Evolutionary conservation across 371 early-diverging fungal genomes (phyloP).

Genomic region (Haplosporangium sp.): DNA sequence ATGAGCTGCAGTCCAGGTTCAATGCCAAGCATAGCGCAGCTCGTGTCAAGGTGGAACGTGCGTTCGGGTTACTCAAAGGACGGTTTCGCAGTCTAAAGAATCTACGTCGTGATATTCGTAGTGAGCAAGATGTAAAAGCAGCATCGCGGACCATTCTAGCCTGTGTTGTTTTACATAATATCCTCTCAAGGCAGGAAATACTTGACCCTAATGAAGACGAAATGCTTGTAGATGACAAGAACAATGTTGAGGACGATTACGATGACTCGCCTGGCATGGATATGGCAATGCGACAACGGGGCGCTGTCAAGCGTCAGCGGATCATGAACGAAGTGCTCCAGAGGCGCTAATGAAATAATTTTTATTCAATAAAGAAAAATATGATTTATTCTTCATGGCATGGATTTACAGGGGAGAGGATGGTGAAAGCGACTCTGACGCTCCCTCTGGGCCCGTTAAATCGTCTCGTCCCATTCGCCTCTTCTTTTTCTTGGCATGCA

Average conservation of each 20-base stretch:
- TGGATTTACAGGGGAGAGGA: neutral
- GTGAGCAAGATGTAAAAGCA: neutral
- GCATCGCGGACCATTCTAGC: neutral
- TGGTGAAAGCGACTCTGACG: slow-evolving; percentile 1
- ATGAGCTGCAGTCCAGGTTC: neutral
- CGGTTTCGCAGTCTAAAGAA: neutral
- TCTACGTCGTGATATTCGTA: slow-evolving; percentile 1
- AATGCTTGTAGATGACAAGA: neutral
- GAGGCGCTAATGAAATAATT: neutral
- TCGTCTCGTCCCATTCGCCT: too few species aligned
- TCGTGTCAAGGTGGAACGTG: slow-evolving; percentile 15
- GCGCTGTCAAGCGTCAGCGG: neutral
- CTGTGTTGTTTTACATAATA: slow-evolving; percentile 19
- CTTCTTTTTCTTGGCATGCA: too few species aligned
- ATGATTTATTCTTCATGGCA: too few species aligned
- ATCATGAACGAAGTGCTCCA: neutral
- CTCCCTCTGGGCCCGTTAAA: neutral
- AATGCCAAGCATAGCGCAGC: neutral
- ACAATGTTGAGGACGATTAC: neutral
- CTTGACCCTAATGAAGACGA: neutral
- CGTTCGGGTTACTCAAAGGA: slow-evolving; percentile 15
- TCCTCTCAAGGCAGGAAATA: slow-evolving; percentile 6
- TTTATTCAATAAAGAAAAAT: neutral
- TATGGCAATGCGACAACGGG: neutral
- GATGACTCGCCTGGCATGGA: neutral